phyloP scores from a whole-genome alignment of 1,284 basidiomycete genomes.

The Tilletiaria anomala region DNA sequence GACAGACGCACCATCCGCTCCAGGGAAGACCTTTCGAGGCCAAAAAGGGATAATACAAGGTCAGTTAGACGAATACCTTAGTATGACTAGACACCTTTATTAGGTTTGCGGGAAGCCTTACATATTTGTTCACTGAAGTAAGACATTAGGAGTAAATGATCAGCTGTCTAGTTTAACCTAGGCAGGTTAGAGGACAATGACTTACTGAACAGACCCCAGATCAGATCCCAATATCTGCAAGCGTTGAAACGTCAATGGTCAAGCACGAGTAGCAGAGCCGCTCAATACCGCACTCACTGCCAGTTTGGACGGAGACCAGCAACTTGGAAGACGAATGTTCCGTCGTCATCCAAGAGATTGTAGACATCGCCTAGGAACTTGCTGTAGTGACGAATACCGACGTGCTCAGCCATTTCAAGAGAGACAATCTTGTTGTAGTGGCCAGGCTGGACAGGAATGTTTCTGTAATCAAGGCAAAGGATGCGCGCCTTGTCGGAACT shows the following conservation, averaged over 20 bases:
- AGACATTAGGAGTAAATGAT: background rate
- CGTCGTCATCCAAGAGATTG: conserved; percentile 83
- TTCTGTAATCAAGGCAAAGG: conserved; percentile 85
- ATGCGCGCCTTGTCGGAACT: conserved; percentile 65
- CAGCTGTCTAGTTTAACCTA: background rate
- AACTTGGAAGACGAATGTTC: conserved; percentile 87
- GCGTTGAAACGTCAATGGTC: background rate
- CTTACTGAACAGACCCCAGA: conserved; percentile 53
- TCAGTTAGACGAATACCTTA: conserved; percentile 6
- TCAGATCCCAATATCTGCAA: conserved; percentile 70
- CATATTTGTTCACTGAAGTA: conserved; percentile 31
- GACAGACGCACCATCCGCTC: conserved; percentile 66
- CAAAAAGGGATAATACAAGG: conserved; percentile 71
- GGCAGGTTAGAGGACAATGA: background rate
- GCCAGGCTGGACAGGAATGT: conserved; percentile 66
- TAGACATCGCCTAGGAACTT: conserved; percentile 83
- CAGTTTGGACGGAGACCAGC: conserved; percentile 81
- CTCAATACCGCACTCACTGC: conserved; percentile 49
- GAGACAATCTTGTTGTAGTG: conserved; percentile 86
- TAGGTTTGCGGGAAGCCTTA: background rate
- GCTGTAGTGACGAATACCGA: conserved; percentile 83
- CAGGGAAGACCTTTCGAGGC: conserved; percentile 60
- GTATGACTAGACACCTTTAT: background rate
- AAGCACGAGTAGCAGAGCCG: too few species aligned
- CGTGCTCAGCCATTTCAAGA: conserved; percentile 91